Percentiles rank a stretch among this genome's conserved stretches.
Evolutionary conservation across 129 eudicot species (phyloP).

Genomic region (Flaveria robusta): DNA sequence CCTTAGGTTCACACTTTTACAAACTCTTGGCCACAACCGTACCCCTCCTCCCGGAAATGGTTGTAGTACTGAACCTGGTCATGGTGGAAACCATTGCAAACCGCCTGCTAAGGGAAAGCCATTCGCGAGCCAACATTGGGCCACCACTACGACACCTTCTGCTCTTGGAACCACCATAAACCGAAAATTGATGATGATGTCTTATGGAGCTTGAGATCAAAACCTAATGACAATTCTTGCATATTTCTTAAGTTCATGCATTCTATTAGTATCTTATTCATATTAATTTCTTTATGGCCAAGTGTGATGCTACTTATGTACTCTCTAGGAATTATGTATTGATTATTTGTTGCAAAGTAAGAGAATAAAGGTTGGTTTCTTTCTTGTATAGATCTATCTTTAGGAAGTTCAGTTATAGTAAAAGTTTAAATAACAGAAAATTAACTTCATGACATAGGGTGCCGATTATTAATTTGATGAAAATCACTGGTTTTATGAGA

Average conservation of each 20-base stretch:
- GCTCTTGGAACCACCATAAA: constrained; percentile 4
- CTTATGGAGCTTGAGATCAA: background rate
- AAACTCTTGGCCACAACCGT: constrained; percentile 14
- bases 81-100: constrained; percentile 15
- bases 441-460: no score
- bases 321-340: background rate
- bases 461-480: no score
- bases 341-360: no score
- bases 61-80: constrained; percentile 8
- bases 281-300: background rate
- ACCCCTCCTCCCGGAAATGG: constrained; percentile 26
- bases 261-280: no score
- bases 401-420: no score
- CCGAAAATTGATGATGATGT: constrained; percentile 22
- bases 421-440: no score
- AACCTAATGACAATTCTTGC: no score
- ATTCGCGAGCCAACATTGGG: background rate
- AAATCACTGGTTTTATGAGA: no score
- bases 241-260: no score
- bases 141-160: constrained; percentile 3
- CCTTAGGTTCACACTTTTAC: background rate
- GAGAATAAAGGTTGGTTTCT: no score
- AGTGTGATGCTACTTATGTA: constrained; percentile 2
- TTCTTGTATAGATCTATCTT: no score
- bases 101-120: background rate